Conservation (phyloP, 257 asterid species). For the Solanum stenotomum region DNA sequence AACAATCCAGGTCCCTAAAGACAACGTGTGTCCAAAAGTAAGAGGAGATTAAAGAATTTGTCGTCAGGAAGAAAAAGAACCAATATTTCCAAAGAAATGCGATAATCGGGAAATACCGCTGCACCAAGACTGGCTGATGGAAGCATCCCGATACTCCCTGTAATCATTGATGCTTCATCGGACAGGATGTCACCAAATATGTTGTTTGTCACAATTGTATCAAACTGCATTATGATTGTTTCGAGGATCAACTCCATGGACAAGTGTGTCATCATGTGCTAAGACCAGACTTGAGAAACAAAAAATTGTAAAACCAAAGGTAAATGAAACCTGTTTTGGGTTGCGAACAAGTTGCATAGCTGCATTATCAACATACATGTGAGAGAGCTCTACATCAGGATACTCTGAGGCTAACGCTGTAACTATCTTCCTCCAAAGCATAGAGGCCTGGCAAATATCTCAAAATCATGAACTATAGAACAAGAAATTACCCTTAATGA, state of each 20-base stretch:
- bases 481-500: background rate
- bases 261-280: background rate
- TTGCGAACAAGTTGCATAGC: slow-evolving; percentile 99
- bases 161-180: slow-evolving; percentile 98
- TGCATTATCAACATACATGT: slow-evolving; percentile 98
- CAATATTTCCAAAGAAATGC: background rate
- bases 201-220: slow-evolving; percentile 91
- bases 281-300: background rate
- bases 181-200: slow-evolving; percentile 96
- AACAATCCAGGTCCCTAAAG: slow-evolving; percentile 92
- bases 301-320: background rate
- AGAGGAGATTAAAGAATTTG: background rate
- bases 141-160: slow-evolving; percentile 99
- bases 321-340: slow-evolving; percentile 75
- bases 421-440: slow-evolving; percentile 92
- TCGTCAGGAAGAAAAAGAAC: background rate
- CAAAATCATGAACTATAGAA: slow-evolving; percentile 4
- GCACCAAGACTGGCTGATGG: slow-evolving; percentile 95
- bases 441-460: slow-evolving; percentile 62
- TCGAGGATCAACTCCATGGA: background rate
- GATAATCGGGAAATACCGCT: slow-evolving; percentile 39
- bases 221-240: slow-evolving; percentile 53
- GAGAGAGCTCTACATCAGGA: slow-evolving; percentile 93
- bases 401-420: slow-evolving; percentile 57
- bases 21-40: background rate